Evolutionary conservation across 176 grass and related monocot genomes (phyloP).

Genomic region (Rhynchospora tenuis): DNA sequence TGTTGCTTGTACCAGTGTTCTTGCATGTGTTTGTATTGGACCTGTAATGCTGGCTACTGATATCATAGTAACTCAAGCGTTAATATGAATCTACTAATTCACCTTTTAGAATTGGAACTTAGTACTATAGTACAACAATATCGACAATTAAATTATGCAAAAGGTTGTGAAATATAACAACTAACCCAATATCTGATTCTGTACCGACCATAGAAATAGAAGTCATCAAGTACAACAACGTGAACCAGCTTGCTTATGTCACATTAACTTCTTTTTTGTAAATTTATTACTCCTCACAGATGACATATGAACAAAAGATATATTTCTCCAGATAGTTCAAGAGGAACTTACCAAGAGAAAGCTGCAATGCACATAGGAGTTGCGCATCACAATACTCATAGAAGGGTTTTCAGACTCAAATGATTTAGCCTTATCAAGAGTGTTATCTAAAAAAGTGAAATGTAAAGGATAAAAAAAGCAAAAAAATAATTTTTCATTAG

Average conservation of each 20-base stretch:
- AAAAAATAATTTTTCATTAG: too few relatives aligned
- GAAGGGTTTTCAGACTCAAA: slow-evolving; percentile 72
- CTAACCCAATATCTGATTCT: not conserved
- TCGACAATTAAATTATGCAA: not conserved
- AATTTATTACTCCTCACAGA: not conserved
- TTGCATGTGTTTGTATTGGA: not conserved
- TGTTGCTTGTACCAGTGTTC: slow-evolving; percentile 1
- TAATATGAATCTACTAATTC: not conserved
- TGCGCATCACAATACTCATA: slow-evolving; percentile 49
- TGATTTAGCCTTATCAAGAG: slow-evolving; percentile 45
- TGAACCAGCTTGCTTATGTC: not conserved
- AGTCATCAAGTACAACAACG: not conserved
- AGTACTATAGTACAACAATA: not conserved
- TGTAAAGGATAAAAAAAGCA: too few relatives aligned
- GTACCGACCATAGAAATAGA: not conserved
- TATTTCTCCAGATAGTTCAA: not conserved
- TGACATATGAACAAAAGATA: not conserved
- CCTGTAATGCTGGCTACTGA: not conserved
- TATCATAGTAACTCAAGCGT: not conserved
- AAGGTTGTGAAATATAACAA: not conserved
- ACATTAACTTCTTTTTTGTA: not conserved
- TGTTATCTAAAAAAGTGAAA: too few relatives aligned
- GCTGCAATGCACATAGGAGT: slow-evolving; percentile 67
- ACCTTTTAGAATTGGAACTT: not conserved
- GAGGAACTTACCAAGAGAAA: slow-evolving; percentile 71